A percentile compares a stretch with the other conserved stretches of the same genome.
Evolutionary conservation across 768 basidiomycete genomes (phyloP).

Genomic region (Psilocybe tampanensis): DNA sequence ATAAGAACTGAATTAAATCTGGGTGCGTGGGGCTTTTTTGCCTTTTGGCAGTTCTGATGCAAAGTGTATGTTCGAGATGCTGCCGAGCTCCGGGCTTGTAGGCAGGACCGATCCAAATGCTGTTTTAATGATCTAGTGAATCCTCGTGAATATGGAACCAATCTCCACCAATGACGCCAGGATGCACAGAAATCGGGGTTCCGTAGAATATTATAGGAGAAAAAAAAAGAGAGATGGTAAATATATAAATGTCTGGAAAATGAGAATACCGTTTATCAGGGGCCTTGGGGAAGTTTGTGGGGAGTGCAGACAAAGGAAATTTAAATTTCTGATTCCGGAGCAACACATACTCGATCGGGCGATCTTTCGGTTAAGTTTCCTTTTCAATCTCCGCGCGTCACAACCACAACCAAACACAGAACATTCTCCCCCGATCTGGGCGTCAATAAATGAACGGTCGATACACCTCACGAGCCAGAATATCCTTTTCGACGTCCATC

Average conservation of each 20-base stretch:
- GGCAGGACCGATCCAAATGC: constrained; percentile 21
- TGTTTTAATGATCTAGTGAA: constrained; percentile 26
- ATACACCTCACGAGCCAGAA: neutral
- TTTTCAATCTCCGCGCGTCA: constrained; percentile 21
- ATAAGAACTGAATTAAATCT: constrained; percentile 27
- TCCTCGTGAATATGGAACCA: constrained; percentile 11
- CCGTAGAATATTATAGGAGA: neutral
- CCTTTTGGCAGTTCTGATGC: constrained; percentile 35
- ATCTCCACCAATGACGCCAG: neutral
- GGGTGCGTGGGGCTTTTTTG: constrained; percentile 31
- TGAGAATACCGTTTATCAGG: neutral
- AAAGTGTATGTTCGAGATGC: constrained; percentile 32
- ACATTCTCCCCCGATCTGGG: constrained; percentile 10
- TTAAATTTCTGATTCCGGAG: constrained; percentile 29
- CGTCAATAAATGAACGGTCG: neutral
- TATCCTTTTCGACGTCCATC: neutral
- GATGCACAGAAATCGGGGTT: neutral
- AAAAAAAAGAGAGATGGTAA: neutral
- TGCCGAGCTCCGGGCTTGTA: constrained; percentile 26
- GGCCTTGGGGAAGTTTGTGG: constrained; percentile 6
- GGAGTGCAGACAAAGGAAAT: neutral
- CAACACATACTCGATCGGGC: constrained; percentile 27
- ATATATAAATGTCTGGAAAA: neutral
- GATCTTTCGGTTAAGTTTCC: constrained; percentile 21
- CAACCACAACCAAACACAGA: constrained; percentile 13